phyloP scores from a whole-genome alignment of 2,329 filamentous ascomycete genomes.

The Stromatinia cepivora region DNA sequence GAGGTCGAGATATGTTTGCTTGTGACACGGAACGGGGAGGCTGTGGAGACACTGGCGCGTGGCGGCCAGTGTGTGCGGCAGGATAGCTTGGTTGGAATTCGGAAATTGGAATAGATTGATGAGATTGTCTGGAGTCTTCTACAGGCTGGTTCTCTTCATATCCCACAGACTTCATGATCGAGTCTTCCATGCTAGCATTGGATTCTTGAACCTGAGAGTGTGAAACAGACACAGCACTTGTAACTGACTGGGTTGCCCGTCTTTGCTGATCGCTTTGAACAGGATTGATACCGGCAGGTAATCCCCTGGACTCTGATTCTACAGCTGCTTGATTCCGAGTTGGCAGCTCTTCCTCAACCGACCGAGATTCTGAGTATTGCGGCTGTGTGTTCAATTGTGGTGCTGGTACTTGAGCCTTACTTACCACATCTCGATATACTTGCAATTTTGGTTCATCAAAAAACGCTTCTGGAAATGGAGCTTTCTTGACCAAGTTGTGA shows the following conservation, averaged over 20 bases:
- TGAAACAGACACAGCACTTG: background rate
- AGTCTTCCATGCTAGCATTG: background rate
- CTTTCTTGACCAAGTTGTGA: background rate
- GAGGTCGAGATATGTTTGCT: conserved; percentile 6
- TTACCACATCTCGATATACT: background rate
- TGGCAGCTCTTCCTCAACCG: background rate
- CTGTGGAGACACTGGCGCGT: background rate
- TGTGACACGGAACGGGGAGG: too few species aligned
- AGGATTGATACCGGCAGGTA: background rate
- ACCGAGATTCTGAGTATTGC: background rate
- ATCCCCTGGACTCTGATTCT: background rate
- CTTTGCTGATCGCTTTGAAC: background rate
- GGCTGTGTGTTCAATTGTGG: background rate
- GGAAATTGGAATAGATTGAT: background rate
- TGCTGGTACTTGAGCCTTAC: background rate
- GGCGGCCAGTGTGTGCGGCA: too few species aligned
- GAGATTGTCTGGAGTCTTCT: background rate
- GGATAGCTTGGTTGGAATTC: background rate
- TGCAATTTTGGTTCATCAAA: background rate
- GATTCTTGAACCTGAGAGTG: background rate
- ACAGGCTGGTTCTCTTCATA: background rate
- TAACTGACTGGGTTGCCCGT: background rate
- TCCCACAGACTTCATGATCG: background rate
- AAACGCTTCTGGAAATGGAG: conserved; percentile 6
- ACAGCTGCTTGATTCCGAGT: background rate